Evolutionary conservation across 352 stramenopile species (phyloP), one percentile per base, ranked within the genome.

Genomic region (Phytopythium litorale): DNA sequence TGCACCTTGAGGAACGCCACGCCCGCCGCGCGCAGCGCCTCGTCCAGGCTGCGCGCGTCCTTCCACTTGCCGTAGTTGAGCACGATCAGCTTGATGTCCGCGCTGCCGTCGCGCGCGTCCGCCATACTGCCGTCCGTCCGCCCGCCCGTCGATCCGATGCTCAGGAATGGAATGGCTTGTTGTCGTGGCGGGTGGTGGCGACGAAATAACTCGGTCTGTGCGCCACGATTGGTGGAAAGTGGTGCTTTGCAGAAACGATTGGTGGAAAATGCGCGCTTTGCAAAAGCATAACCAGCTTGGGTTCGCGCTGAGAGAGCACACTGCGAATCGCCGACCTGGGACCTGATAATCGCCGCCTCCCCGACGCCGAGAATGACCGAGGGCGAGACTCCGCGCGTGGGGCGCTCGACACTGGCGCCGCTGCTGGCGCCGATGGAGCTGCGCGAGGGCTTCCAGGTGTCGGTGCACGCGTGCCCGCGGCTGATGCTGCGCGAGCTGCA

Each of bases 21-120:
- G 56, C 65, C 55, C 54, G 84, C 71, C 48, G 72, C 60, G 2
- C 62, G 64, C 56, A 95, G 70, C 33, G 93, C 56, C 19, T 76
- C 55, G 45, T 78, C 81, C 66, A 95, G 69, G 49, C 38, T 68
- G 63, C 88, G 89, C 18, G 80, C 73, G 48, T 91, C 80, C 61
- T 89, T 91, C 84, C 84, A 95, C 73, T 92, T 90, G 73, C 84
- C 87, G 58, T 92, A 95, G 71, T 95, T 95, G 68, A 95, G 81
- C 63, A 95, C 76, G 69, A 95, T 91, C 52, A 88, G 64, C 70
- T 95, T 95, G 53, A 80, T 66, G 35, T 92, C 80, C 33, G 88
- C 28, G 59, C 40, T 18, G 43, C 50, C 49, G 50, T 35, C 35
- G 42, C 30, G 12, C 12, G 15, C 19, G 19, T 35, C 21, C 23